Evolutionary conservation across 75 land plant species (phyloP).

Genomic region (Pinus albicaulis): DNA sequence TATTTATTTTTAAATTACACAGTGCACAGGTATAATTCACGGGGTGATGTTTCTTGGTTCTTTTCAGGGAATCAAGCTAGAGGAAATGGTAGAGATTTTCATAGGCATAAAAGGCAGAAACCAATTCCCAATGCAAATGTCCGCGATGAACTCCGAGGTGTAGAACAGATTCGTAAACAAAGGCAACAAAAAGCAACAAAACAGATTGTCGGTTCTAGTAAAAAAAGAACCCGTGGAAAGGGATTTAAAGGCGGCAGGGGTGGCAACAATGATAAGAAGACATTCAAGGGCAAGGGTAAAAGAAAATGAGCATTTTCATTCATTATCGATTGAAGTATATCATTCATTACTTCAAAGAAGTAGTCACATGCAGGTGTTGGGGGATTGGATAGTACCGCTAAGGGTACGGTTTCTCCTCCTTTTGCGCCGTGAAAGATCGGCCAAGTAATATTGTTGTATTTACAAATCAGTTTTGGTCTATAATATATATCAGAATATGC

Average conservation of each 20-base stretch:
- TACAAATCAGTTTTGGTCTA: no score
- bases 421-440: no score
- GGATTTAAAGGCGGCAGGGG: constrained; percentile 7
- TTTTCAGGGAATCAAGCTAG: constrained; percentile 18
- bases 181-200: constrained; percentile 71
- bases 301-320: neutral
- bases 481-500: no score
- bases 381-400: no score
- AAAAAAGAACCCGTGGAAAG: constrained; percentile 14
- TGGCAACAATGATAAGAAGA: constrained; percentile 5
- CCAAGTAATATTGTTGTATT: no score
- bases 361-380: no score
- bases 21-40: no score
- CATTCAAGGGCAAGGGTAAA: constrained; percentile 10
- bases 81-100: constrained; percentile 14
- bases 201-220: constrained; percentile 14
- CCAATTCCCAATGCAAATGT: constrained; percentile 69
- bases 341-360: no score
- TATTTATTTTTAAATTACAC: no score
- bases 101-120: constrained; percentile 26
- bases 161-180: constrained; percentile 81
- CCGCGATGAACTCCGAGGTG: constrained; percentile 70
- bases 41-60: no score
- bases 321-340: no score
- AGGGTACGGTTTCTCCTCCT: no score